Evolutionary conservation across 495 filamentous ascomycete genomes (phyloP), one percentile per base, ranked within the genome.

Genomic region (Echria macrotheca): DNA sequence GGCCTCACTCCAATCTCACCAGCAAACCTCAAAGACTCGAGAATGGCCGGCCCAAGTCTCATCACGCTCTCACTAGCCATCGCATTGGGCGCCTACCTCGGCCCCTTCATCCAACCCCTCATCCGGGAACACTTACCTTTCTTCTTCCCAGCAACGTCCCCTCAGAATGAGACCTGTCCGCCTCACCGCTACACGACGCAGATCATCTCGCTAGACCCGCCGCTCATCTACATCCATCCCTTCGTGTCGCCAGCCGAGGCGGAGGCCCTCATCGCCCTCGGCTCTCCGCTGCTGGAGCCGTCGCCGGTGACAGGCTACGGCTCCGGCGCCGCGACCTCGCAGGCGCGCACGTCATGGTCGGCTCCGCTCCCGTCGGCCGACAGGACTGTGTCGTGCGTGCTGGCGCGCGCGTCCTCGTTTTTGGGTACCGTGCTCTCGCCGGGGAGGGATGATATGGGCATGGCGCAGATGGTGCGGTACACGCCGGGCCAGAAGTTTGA

Each of bases 391-490:
- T 25, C 47, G 5, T 74, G 71, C 50, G 56, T 71, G 28, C 51
- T 74, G 1, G 38, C 44, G 11, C 61, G 71, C 9, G 62, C 69
- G 9, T 49, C 57, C 22, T 29, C 36, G n/a, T 70, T 74, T 52
- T 58, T 74, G 47, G 71, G 71, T 28, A 55, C 61, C 15, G 51
- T 66, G 46, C 45, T 71, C 15, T 50, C 60, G 17, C 52, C 58
- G 6, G 53, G 58, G n/a, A 59, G 62, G 31, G 64, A 70, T 44
- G 61, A 67, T 14, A 69, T 71, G 44, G 69, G 69, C 1, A 56
- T 56, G 5, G 61, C 69, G 33, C 71, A 74, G 49, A 53, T 74
- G 18, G 71, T 74, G 19, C 67, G 61, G 10, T 74, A 74, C 55
- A 63, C 65, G 10, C 54, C 55, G 3, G 66, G 65, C 9, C 64